Evolutionary conservation across 179 eudicot genomes (phyloP).

Genomic region (Heliamphora pulchella): DNA sequence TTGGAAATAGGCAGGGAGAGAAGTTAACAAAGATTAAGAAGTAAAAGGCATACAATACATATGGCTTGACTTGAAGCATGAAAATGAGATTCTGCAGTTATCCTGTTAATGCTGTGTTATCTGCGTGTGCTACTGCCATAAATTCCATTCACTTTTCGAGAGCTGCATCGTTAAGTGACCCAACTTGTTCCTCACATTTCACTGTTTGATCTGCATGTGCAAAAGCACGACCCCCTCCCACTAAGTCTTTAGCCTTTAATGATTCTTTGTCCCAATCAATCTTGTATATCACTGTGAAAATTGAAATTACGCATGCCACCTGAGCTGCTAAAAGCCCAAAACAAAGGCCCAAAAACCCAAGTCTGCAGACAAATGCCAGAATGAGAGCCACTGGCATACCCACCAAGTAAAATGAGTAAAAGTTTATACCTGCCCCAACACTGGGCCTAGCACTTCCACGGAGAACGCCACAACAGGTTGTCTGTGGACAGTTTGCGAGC

Average conservation of each 20-base stretch:
- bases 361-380: conserved; percentile 48
- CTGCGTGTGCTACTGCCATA: conserved; percentile 4
- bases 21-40: neutral
- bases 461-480: conserved; percentile 82
- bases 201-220: conserved; percentile 26
- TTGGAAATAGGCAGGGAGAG: neutral
- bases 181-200: conserved; percentile 36
- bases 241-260: conserved; percentile 59
- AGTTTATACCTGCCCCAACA: conserved; percentile 69
- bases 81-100: neutral
- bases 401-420: conserved; percentile 71
- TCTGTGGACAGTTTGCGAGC: conserved; percentile 89
- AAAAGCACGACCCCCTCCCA: conserved; percentile 35
- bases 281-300: conserved; percentile 44
- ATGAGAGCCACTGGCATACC: conserved; percentile 71
- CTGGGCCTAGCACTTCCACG: conserved; percentile 79
- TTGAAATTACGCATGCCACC: conserved; percentile 52
- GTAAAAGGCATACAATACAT: neutral
- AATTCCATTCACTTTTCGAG: conserved; percentile 19
- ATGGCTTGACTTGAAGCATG: conserved; percentile 9
- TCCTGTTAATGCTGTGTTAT: conserved; percentile 9
- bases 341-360: conserved; percentile 69
- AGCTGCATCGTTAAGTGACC: conserved; percentile 17
- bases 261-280: conserved; percentile 79
- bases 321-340: conserved; percentile 84